Base-by-base conservation (phyloP, 169 alveolate species). In the Miamiensis avidus region DNA sequence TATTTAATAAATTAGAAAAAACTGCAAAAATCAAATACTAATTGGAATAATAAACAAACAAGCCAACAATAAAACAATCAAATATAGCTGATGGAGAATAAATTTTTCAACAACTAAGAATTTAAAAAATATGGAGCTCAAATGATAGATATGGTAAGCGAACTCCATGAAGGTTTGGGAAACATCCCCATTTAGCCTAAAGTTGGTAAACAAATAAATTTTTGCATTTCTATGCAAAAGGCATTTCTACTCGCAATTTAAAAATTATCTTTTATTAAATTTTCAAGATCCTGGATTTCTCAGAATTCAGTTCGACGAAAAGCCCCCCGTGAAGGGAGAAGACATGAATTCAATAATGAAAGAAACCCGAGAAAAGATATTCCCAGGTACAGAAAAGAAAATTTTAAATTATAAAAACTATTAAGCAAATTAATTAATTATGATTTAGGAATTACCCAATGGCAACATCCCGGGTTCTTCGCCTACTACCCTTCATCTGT, bases 391-490 rank as follows among this genome's bases (percentile, higher is more conserved):
- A 49, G 20, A 49, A 49, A 11, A 49, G 26, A 49, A 11, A 49
- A 49, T 49, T 49, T 49, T 11, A 49, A 49, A 49, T 49, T 49
- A 11, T 11, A 11, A 49, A 20, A 11, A 11, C 20, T 49, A 11
- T 49, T 49, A 49, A 11, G 20, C 26, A 20, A 11, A 11, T 49
- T 49, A 49, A 49, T 49, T 49, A 11, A 49, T 49, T 49, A 49
- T 49, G 20, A 49, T 11, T 11, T 49, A 34, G 87, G 87, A 25
- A 34, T 86, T 0, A 86, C 90, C 27, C 34, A 74, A 30, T 86
- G 90, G 90, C n/a, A 76, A 30, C 90, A 86, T 33, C 90, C 90
- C 49, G 81, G 75, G 11, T 86, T 86, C 30, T 86, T 65, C 75
- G 86, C 87, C 0, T 86, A 86, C 75, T 86, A 78, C 75, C 90